These are phyloP conservation scores for Pythium phragmitis DNA, from an alignment of 352 stramenopile species.

Conservation along the genomic window DNA sequence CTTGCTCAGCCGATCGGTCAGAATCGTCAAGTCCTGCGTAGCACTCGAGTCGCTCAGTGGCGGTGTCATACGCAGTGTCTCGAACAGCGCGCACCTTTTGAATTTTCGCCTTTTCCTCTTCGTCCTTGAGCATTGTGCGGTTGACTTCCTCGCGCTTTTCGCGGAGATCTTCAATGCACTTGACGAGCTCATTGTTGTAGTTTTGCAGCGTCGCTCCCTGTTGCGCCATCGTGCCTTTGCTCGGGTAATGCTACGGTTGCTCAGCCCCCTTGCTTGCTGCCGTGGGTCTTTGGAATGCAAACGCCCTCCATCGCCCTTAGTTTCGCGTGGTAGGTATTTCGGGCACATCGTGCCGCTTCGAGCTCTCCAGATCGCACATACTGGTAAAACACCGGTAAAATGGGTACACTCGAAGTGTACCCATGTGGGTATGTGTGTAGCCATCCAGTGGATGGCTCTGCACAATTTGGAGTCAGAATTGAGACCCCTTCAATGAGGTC, in stretches of 20 bases:
- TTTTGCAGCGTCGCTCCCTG: slow-evolving; percentile 93
- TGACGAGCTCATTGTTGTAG: slow-evolving; percentile 96
- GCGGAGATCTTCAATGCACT: slow-evolving; percentile 93
- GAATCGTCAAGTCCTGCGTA: slow-evolving; percentile 79
- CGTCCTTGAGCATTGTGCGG: slow-evolving; percentile 91
- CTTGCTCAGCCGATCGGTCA: slow-evolving; percentile 89
- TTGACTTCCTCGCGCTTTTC: slow-evolving; percentile 93
- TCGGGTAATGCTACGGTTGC: neutral
- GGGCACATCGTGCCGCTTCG: too few species aligned
- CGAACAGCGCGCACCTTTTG: slow-evolving; percentile 61
- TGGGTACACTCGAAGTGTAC: too few species aligned
- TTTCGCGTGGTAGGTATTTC: too few species aligned
- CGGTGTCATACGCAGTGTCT: too few species aligned
- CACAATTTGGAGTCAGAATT: too few species aligned
- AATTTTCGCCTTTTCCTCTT: slow-evolving; percentile 95
- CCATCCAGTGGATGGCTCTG: too few species aligned
- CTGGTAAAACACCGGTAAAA: too few species aligned
- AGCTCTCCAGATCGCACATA: too few species aligned
- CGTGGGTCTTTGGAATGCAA: neutral
- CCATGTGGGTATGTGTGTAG: too few species aligned
- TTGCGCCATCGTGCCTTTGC: slow-evolving; percentile 61
- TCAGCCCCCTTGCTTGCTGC: neutral
- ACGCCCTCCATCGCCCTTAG: neutral
- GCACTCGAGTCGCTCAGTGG: neutral
- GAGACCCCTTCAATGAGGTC: too few species aligned